phyloP scores from a whole-genome alignment of 345 rosid species.

The Aquilaria sinensis region DNA sequence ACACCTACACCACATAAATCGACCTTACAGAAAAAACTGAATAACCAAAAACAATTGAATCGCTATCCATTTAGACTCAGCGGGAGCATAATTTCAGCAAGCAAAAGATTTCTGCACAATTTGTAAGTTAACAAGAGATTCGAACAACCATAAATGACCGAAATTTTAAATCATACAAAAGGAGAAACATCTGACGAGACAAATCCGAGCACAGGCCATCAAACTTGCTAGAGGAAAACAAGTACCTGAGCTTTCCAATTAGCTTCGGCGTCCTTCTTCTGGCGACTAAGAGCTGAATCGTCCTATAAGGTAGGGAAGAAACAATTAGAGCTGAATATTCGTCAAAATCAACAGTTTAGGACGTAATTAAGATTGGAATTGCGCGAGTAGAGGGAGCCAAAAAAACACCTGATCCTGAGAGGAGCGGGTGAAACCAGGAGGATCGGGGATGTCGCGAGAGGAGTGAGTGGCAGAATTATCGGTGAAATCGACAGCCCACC shows the following conservation, averaged over 20 bases:
- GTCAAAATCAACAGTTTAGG: not conserved
- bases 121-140: too few species aligned
- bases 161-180: too few species aligned
- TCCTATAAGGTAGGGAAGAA: conserved; percentile 38
- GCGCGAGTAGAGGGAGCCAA: not conserved
- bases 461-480: conserved; percentile 74
- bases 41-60: conserved; percentile 3
- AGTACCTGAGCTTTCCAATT: conserved; percentile 92
- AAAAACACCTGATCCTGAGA: conserved; percentile 71
- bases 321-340: not conserved
- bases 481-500: conserved; percentile 98
- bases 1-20: not conserved
- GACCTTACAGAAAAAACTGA: not conserved
- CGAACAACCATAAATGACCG: too few species aligned
- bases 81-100: too few species aligned
- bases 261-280: conserved; percentile 98
- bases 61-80: too few species aligned
- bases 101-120: not conserved
- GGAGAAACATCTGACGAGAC: too few species aligned
- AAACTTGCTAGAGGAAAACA: not conserved
- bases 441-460: conserved; percentile 88
- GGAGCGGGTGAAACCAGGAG: conserved; percentile 88
- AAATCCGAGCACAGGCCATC: too few species aligned
- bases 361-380: not conserved
- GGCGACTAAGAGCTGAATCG: conserved; percentile 71